Conservation (phyloP, 2,329 filamentous ascomycete species). For the Fusarium chaquense region DNA sequence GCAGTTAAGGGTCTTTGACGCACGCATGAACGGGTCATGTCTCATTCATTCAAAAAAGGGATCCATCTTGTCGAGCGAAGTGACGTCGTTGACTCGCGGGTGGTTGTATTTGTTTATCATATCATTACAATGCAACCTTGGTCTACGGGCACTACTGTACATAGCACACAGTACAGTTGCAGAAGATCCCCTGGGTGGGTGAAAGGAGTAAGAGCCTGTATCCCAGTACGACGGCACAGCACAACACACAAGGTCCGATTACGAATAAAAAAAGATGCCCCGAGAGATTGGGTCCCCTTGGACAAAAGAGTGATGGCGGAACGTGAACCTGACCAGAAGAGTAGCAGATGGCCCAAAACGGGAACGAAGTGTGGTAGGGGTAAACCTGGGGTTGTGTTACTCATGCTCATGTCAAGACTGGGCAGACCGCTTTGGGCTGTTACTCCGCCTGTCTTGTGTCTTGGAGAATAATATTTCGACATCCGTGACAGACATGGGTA, state of each 20-base stretch:
- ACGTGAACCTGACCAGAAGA: conserved; percentile 14
- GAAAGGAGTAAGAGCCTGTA: neutral
- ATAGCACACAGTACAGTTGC: neutral
- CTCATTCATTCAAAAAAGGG: conserved; percentile 10
- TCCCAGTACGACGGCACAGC: neutral
- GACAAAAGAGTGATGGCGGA: conserved; percentile 23
- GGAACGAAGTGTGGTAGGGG: conserved; percentile 25
- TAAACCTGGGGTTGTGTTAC: conserved; percentile 42
- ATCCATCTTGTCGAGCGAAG: conserved; percentile 27
- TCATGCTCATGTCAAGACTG: conserved; percentile 30
- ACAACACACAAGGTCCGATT: conserved; percentile 4
- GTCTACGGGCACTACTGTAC: neutral
- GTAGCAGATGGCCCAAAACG: conserved; percentile 14
- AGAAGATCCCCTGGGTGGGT: conserved; percentile 1
- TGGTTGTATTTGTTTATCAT: conserved; percentile 7
- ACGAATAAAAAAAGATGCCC: conserved; percentile 10
- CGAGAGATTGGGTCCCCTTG: conserved; percentile 29
- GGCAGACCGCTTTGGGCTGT: conserved; percentile 39
- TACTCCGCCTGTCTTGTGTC: conserved; percentile 38
- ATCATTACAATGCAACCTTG: conserved; percentile 5
- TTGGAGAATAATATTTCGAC: neutral
- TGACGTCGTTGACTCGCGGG: conserved; percentile 36
- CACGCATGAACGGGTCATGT: conserved; percentile 26
- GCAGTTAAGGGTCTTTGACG: conserved; percentile 7
- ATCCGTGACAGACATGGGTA: neutral